Evolutionary conservation across 257 asterid genomes (phyloP).

Genomic region (Anisodus tanguticus): DNA sequence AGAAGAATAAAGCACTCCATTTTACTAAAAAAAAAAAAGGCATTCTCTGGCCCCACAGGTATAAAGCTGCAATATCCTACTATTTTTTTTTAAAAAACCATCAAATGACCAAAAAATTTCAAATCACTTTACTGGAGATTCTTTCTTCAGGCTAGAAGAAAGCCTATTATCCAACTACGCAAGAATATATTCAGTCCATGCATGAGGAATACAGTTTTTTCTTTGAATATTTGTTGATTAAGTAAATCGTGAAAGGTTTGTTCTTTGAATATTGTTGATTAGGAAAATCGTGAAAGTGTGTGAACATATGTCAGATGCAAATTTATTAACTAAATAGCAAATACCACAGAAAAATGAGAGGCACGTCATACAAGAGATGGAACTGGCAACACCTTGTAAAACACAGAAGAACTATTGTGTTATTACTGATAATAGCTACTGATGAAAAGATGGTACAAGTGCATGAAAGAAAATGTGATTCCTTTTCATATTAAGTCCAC

Average conservation of each 20-base stretch:
- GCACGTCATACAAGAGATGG: not conserved
- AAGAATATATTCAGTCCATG: not conserved
- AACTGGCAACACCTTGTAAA: not conserved
- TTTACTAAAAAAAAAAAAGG: not conserved
- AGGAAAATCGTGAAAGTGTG: not conserved
- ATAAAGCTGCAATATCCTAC: constrained; percentile 1
- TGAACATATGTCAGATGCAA: constrained; percentile 10
- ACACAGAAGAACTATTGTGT: not conserved
- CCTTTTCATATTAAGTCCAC: not conserved
- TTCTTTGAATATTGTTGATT: not conserved
- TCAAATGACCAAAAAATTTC: constrained; percentile 24
- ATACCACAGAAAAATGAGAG: not conserved
- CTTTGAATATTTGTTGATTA: not conserved
- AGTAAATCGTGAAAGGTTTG: too few species aligned
- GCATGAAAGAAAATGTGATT: not conserved
- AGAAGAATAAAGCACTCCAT: constrained; percentile 7
- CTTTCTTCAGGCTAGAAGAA: constrained; percentile 21
- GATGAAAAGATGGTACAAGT: not conserved
- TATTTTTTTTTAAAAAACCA: not conserved
- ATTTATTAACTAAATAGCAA: not conserved
- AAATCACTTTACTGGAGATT: constrained; percentile 22
- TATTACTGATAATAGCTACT: constrained; percentile 11
- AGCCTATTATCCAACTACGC: constrained; percentile 12
- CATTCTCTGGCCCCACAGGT: not conserved
- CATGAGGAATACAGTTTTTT: not conserved